These are phyloP conservation scores for Fusarium sp. DNA, from an alignment of 2,329 filamentous ascomycete species.

Conservation along the genomic window DNA sequence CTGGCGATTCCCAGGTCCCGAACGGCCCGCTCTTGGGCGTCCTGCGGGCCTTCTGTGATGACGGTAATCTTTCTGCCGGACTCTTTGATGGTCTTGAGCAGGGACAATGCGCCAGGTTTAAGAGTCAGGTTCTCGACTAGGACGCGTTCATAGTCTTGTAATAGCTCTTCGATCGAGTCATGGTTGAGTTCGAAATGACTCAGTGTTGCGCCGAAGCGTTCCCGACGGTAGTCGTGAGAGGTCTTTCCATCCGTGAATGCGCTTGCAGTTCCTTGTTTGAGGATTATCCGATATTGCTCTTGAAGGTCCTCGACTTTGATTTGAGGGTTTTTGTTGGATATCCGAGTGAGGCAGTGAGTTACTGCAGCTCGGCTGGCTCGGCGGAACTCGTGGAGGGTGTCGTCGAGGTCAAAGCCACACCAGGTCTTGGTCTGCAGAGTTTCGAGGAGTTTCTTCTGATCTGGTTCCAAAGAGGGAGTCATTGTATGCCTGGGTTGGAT, in stretches of 20 bases:
- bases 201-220: conserved; percentile 52
- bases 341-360: conserved; percentile 45
- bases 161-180: conserved; percentile 36
- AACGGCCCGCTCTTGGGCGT: conserved; percentile 58
- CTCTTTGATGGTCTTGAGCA: conserved; percentile 50
- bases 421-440: conserved; percentile 44
- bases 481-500: neutral
- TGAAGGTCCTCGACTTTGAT: conserved; percentile 25
- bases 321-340: conserved; percentile 31
- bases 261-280: conserved; percentile 49
- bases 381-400: conserved; percentile 61
- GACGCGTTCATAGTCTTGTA: conserved; percentile 46
- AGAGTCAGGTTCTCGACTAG: conserved; percentile 46
- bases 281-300: conserved; percentile 48
- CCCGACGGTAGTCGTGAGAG: conserved; percentile 56
- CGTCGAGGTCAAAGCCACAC: conserved; percentile 62
- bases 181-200: conserved; percentile 38
- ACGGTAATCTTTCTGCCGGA: conserved; percentile 55
- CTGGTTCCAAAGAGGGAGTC: fast-evolving
- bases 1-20: conserved; percentile 35
- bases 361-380: conserved; percentile 53
- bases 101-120: conserved; percentile 51
- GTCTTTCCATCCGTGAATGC: conserved; percentile 59
- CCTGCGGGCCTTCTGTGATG: conserved; percentile 60
- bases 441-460: neutral